Base-by-base conservation (phyloP, 2,329 filamentous ascomycete species). In the Hypomyces perniciosus region DNA sequence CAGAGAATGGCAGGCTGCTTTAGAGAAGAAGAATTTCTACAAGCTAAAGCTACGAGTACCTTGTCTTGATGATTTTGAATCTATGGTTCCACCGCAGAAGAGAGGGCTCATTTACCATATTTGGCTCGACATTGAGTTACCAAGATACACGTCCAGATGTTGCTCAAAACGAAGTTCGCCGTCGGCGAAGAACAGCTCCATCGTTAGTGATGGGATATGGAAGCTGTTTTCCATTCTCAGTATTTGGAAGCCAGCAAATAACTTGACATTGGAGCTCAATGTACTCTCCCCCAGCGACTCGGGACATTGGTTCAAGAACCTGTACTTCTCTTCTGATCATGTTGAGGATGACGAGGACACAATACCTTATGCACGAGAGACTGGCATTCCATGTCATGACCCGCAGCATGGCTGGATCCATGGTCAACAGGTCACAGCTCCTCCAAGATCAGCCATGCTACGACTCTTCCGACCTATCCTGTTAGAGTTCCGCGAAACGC, bases 1-100 rank as follows among this genome's bases (percentile, higher is more conserved):
- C 58, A 65, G 50, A 57, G 66, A 68, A 61, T 70, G 64, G 65
- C 63, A 65, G 53, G n/a, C 48, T 43, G 46, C 61, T 52, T 47
- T 69, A 35, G 62, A 66, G 53, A 62, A 54, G 39, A 44, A 13
- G 29, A 68, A 60, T 44, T 67, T 68, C 45, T 42, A 44, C 51
- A 56, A 56, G 48, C 47, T 67, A 2, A 63, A 59, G 37, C 50
- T 68, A 33, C 41, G 48, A 44, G 38, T 49, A 34, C 48, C 60
- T 48, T 62, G 58, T 51, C 57, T 65, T 6, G 57, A 59, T 13
- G 48, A 59, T n/a, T 56, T 63, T 44, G 45, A 57, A 55, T 13
- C 8, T 12, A 54, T 63, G 6, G 43, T 60, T 44, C 39, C 47
- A 5, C 48, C 10, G 8, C 54, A 55, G n/a, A 46, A 55, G 44